Percentiles rank a stretch among this genome's conserved stretches.
Conservation (phyloP, 1,284 basidiomycete species). For the Takashimella koratensis region DNA sequence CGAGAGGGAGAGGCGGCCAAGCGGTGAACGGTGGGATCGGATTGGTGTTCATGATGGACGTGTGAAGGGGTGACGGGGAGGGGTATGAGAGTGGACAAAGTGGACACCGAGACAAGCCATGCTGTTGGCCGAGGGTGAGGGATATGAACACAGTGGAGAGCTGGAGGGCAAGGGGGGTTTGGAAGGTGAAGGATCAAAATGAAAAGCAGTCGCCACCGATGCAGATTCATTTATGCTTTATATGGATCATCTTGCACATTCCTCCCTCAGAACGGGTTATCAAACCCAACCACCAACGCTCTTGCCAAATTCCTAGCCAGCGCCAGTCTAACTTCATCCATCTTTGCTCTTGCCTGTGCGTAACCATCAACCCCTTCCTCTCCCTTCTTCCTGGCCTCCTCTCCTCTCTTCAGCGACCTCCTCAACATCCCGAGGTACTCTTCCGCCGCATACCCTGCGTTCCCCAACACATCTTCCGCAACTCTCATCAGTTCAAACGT, state of each 20-base stretch:
- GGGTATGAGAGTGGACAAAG: not conserved
- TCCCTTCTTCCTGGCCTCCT: slow-evolving; percentile 4
- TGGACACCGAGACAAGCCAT: too few relatives aligned
- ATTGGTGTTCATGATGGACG: too few relatives aligned
- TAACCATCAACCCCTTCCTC: slow-evolving; percentile 4
- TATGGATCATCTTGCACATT: too few relatives aligned
- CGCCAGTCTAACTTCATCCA: slow-evolving; percentile 50
- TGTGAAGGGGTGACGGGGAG: too few relatives aligned
- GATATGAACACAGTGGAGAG: not conserved
- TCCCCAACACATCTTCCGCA: slow-evolving; percentile 48
- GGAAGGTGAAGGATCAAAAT: too few relatives aligned
- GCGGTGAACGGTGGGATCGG: too few relatives aligned
- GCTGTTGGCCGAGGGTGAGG: too few relatives aligned
- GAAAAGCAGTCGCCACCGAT: too few relatives aligned
- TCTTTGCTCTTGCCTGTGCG: slow-evolving; percentile 15
- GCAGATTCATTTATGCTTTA: too few relatives aligned
- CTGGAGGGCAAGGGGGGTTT: too few relatives aligned
- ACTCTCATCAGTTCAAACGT: slow-evolving; percentile 51
- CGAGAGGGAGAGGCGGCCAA: too few relatives aligned
- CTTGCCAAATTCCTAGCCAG: slow-evolving; percentile 47
- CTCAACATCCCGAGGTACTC: slow-evolving; percentile 39
- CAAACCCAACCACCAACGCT: slow-evolving; percentile 35
- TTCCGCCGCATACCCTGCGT: slow-evolving; percentile 33
- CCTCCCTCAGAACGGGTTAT: slow-evolving; percentile 23
- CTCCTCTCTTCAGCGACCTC: not conserved